Conservation (phyloP, 1,139 yeast genomes). For the Suhomyces bribrorum region DNA sequence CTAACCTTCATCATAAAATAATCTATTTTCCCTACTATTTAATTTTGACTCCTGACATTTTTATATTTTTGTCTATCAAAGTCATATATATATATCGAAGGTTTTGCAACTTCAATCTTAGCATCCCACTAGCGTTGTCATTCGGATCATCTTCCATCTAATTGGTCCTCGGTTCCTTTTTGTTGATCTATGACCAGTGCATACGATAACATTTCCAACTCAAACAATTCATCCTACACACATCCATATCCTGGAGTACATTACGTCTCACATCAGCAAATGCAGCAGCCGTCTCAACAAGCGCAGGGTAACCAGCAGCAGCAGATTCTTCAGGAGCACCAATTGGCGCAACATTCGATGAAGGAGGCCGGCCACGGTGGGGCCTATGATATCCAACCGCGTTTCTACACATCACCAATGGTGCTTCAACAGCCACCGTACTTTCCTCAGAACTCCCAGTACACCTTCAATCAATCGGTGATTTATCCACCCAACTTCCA, state of each 20-base stretch:
- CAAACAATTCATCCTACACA: slow-evolving; percentile 4
- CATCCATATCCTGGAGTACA: slow-evolving; percentile 8
- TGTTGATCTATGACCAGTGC: slow-evolving; percentile 4
- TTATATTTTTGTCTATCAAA: slow-evolving; percentile 7
- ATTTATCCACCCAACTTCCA: slow-evolving; percentile 20
- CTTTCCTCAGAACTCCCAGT: slow-evolving; percentile 20
- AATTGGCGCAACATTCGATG: slow-evolving; percentile 10
- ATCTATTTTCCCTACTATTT: slow-evolving; percentile 6
- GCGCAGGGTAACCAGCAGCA: slow-evolving; percentile 8
- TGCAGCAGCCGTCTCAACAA: slow-evolving; percentile 13
- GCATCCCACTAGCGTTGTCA: too few relatives aligned
- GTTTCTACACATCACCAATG: slow-evolving; percentile 24
- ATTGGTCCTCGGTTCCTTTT: too few relatives aligned
- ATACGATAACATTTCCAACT: slow-evolving; percentile 5
- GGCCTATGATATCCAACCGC: slow-evolving; percentile 19
- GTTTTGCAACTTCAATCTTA: slow-evolving; percentile 2
- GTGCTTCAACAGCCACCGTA: slow-evolving; percentile 25
- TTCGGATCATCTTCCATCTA: too few relatives aligned
- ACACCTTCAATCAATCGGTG: slow-evolving; percentile 21
- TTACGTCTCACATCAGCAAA: slow-evolving; percentile 11
- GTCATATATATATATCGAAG: slow-evolving; percentile 8
- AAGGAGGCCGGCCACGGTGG: slow-evolving; percentile 8
- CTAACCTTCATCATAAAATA: slow-evolving; percentile 5
- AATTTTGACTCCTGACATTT: slow-evolving; percentile 9
- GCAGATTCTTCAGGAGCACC: slow-evolving; percentile 9